A percentile compares a stretch with the other conserved stretches of the same genome.
phyloP scores from a whole-genome alignment of 2,329 filamentous ascomycete genomes.

The Graphiopsis chlorocephala region DNA sequence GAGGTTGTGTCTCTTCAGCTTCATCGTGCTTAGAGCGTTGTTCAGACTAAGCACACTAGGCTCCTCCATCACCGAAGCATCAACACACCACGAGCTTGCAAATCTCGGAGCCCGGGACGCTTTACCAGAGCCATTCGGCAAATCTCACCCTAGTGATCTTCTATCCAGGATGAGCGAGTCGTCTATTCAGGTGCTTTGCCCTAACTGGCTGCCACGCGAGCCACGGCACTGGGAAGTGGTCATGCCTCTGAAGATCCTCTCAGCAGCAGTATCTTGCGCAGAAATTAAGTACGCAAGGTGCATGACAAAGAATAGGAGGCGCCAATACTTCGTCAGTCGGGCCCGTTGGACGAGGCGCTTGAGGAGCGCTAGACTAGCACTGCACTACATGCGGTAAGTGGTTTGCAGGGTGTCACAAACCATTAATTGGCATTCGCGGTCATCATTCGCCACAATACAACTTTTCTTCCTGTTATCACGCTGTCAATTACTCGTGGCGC shows the following conservation, averaged over 20 bases:
- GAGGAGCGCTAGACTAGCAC: not conserved
- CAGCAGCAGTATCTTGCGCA: not conserved
- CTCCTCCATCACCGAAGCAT: not conserved
- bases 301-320: not conserved
- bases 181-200: not conserved
- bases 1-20: not conserved
- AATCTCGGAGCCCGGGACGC: not conserved
- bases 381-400: not conserved
- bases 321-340: not conserved
- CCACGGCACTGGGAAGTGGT: not conserved
- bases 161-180: not conserved
- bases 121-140: not conserved
- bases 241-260: not conserved
- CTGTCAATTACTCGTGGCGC: not conserved
- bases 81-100: not conserved
- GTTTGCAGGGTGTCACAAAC: not conserved
- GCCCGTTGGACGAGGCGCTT: not conserved
- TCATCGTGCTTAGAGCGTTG: not conserved
- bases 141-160: not conserved
- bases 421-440: not conserved
- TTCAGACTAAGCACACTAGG: not conserved
- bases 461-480: not conserved
- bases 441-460: not conserved
- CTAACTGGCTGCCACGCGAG: not conserved
- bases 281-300: not conserved